A percentile compares a stretch with the other conserved stretches of the same genome.
These are phyloP conservation scores for Fusarium paranaense DNA, from an alignment of 2,329 filamentous ascomycete genomes.

Conservation along the genomic window DNA sequence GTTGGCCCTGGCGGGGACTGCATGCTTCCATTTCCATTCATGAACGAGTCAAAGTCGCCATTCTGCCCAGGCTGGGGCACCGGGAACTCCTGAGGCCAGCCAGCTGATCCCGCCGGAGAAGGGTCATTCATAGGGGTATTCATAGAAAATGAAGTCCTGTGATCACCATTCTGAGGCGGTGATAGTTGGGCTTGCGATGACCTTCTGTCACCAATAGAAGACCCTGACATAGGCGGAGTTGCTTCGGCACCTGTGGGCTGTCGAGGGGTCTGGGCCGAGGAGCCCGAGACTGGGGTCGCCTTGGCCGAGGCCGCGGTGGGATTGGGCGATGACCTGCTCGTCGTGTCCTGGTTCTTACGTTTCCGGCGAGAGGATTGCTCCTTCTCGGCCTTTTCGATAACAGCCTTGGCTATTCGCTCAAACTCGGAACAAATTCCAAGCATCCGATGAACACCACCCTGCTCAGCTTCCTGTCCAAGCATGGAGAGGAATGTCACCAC, in stretches of 20 bases:
- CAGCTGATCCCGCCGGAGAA: conserved; percentile 57
- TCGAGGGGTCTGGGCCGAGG: conserved; percentile 24
- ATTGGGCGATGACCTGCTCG: conserved; percentile 27
- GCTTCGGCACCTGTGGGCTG: conserved; percentile 17
- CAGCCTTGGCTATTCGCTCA: conserved; percentile 89
- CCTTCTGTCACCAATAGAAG: conserved; percentile 19
- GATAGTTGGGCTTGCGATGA: conserved; percentile 43
- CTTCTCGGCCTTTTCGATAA: conserved; percentile 91
- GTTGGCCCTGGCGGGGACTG: conserved; percentile 50
- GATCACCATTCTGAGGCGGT: conserved; percentile 41
- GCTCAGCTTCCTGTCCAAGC: conserved; percentile 88
- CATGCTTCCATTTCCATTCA: conserved; percentile 54
- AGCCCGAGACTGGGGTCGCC: conserved; percentile 1
- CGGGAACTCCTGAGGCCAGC: conserved; percentile 62
- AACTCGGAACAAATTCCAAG: conserved; percentile 95
- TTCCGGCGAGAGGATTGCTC: conserved; percentile 85
- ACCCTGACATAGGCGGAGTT: conserved; percentile 6
- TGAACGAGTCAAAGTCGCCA: conserved; percentile 58
- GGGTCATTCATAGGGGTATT: conserved; percentile 49
- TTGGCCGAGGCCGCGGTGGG: conserved; percentile 10
- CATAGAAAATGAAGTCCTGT: conserved; percentile 41
- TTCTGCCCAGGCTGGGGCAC: conserved; percentile 49
- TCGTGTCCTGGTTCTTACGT: conserved; percentile 76
- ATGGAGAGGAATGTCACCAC: conserved; percentile 94
- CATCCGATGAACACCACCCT: conserved; percentile 93